Base-by-base conservation (phyloP, 306 rosid genomes). In the Lithocarpus polystachyus region DNA sequence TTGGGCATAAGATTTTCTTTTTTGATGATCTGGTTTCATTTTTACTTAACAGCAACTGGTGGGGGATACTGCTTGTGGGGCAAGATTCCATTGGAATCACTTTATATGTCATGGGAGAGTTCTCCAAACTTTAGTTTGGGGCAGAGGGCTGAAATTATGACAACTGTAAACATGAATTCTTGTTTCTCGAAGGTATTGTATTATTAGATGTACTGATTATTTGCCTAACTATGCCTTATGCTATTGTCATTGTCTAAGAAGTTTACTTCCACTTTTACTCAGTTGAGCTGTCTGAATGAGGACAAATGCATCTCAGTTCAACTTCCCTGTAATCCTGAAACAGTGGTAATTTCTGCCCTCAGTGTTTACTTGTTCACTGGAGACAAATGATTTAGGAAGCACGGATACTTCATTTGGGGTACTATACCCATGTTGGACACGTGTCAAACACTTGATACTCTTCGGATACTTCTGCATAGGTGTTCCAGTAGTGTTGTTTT, bases 151-250 rank as follows among this genome's bases (percentile, higher is more conserved):
- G 92, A 89, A 87, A 78, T 87, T 62, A 81, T 80, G 77, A 72
- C 86, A 28, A 80, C 86, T 18, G 74, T 88, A 56, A 87, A 89
- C 57, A 82, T 93, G 87, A 75, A 77, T 79, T 87, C 97, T 68
- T 91, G 99, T 84, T 75, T 80, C 74, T 28, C 87, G 62, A 90
- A 89, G 98, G 99, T 96, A 85, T 77, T 79, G 13, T 72, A 60
- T 83, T 17, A 76, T 43, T 65, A 54, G 5, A 29, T 43, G 77
- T 76, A 33, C 52, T 82, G 67, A 72, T 54, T 74, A 51, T 54
- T 71, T 81, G 78, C 52, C 71, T 76, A 35, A 45, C 54, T 77
- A 72, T 60, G 80, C 64, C 43, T 60, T 31, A 11, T 10, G 60
- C 68, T 22, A 5, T 75, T 74, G 29, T 19, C 59, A 68, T 74